Evolutionary conservation across 768 basidiomycete species (phyloP), one percentile per base, ranked within the genome.

Genomic region (Lactarius sanguifluus): DNA sequence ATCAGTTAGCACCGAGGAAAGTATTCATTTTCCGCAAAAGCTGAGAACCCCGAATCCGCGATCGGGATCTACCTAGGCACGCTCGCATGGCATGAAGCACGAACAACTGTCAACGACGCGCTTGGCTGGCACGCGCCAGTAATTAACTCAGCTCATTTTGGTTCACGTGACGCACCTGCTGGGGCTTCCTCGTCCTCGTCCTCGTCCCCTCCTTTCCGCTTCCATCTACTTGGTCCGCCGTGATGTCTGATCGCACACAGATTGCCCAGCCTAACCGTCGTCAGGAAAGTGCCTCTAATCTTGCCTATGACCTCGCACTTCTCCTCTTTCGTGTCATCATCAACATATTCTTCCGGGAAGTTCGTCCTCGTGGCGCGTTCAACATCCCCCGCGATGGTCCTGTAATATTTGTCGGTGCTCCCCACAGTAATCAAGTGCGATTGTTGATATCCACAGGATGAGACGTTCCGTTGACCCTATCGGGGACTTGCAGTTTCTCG

Each of bases 321-420:
- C 75, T 90, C 59, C 91, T 96, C 79, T 96, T 92, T 92, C 81
- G 90, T 63, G 79, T 82, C 5, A 83, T 96, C 64, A 92, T 91
- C 69, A 90, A 91, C 76, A 86, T 98, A 71, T 98, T 98, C 82
- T 98, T 98, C 80, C 82, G 96, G 70, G 96, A 98, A 79, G 89
- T 98, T 71, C 85, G 96, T 62, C 92, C 94, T 2, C 81, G 96
- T 74, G 92, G 96, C 58, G 90, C 94, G 36, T 98, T 90, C 83
- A 91, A 97, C 75, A 92, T 98, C 67, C 96, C 96, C 23, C 83
- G 82, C 64, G 83, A 91, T 66, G 96, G 94, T 1, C 91, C 96
- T 12, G 85, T 96, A 64, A 92, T 98, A 69, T 96, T 98, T 76
- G 96, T 94, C 59, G 94, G 86, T 54, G 96, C 92, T 15, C 95